Conservation (phyloP, 73 alveolate species). For the Tetrahymena malaccensis region DNA sequence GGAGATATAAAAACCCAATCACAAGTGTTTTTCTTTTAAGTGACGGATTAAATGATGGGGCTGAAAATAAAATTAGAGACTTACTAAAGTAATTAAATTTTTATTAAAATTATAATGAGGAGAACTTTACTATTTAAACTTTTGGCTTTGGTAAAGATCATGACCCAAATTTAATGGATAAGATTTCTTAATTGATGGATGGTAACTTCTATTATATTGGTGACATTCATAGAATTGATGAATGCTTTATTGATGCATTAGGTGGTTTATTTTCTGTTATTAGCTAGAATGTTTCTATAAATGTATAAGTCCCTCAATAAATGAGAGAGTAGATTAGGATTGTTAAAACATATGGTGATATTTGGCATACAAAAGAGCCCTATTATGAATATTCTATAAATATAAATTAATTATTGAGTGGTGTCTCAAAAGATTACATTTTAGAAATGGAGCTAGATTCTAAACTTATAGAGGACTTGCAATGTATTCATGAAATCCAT, state of each 20-base stretch:
- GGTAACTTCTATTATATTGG: slow-evolving; percentile 28
- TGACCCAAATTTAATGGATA: slow-evolving; percentile 27
- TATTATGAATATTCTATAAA: background rate
- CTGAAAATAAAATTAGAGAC: slow-evolving; percentile 28
- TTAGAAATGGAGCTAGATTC: slow-evolving; percentile 1
- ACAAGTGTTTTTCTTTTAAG: slow-evolving; percentile 14
- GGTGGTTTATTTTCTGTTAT: slow-evolving; percentile 35
- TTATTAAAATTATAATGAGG: slow-evolving; percentile 3
- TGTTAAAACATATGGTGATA: slow-evolving; percentile 30
- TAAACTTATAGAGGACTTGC: background rate
- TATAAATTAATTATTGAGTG: slow-evolving; percentile 4
- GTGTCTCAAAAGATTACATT: slow-evolving; percentile 19
- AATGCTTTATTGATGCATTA: slow-evolving; percentile 35
- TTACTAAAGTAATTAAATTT: background rate
- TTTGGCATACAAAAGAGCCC: slow-evolving; percentile 4
- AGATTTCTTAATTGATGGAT: slow-evolving; percentile 31
- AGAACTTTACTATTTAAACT: slow-evolving; percentile 16
- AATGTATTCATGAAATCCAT: background rate
- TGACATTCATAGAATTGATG: slow-evolving; percentile 8
- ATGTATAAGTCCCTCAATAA: background rate
- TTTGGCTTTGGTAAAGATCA: slow-evolving; percentile 37
- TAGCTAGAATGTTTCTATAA: slow-evolving; percentile 4
- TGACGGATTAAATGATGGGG: slow-evolving; percentile 40
- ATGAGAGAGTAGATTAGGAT: background rate
- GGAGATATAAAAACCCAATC: slow-evolving; percentile 32